Percentiles rank a stretch among this genome's conserved stretches.
These are phyloP conservation scores for Saksenaea oblongispora DNA, from an alignment of 371 early-diverging fungal species.

Conservation along the genomic window DNA sequence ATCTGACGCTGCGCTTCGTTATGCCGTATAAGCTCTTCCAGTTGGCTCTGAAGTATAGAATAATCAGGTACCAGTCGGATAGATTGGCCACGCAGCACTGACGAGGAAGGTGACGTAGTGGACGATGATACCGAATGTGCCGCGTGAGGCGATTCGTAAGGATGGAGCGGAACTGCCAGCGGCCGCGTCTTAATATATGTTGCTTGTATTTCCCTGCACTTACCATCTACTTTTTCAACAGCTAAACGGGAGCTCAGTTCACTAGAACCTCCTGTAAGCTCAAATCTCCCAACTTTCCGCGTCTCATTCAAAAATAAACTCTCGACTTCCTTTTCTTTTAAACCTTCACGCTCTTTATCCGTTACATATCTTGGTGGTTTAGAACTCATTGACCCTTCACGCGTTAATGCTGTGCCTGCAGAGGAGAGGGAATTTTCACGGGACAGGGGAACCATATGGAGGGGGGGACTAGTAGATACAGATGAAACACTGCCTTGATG, in stretches of 20 bases:
- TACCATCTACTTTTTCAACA: background rate
- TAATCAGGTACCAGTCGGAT: background rate
- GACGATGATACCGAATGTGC: background rate
- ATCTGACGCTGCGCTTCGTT: constrained; percentile 38
- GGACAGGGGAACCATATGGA: constrained; percentile 21
- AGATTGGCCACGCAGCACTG: constrained; percentile 33
- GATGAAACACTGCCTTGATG: constrained; percentile 3
- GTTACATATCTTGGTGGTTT: constrained; percentile 11
- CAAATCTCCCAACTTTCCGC: constrained; percentile 28
- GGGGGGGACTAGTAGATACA: background rate
- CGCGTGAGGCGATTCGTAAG: constrained; percentile 13
- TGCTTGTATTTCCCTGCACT: background rate
- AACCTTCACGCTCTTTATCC: background rate
- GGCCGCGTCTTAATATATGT: background rate
- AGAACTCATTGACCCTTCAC: constrained; percentile 20
- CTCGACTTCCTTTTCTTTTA: background rate
- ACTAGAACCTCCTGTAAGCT: constrained; percentile 17
- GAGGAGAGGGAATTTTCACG: constrained; percentile 42
- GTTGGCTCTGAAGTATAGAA: constrained; percentile 21
- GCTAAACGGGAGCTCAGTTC: background rate
- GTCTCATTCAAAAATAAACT: constrained; percentile 7
- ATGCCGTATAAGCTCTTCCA: constrained; percentile 36
- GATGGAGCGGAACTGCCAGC: constrained; percentile 5
- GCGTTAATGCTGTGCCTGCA: constrained; percentile 16
- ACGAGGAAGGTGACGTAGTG: constrained; percentile 22